Evolutionary conservation across 2,329 filamentous ascomycete species (phyloP), one percentile per base, ranked within the genome.

Genomic region (Monosporascus sp.): DNA sequence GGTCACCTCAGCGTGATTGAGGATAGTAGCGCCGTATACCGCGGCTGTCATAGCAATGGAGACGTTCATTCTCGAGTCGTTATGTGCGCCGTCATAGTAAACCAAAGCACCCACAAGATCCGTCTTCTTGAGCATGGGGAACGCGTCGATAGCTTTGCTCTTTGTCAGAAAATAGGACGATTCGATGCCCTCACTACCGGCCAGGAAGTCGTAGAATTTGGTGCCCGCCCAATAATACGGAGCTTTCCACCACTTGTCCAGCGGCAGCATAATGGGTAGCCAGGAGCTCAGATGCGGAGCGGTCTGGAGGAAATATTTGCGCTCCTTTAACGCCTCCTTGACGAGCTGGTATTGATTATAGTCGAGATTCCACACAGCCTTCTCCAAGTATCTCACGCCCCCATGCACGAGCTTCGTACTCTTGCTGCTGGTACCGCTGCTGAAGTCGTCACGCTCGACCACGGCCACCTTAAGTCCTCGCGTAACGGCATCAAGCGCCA

Each of bases 71-170:
- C 91, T 84, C 20, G 90, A 94, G 70, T 96, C 91, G 66, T 96
- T 96, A 73, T 96, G 91, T 31, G 89, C 89, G 62, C 91, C 91
- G 73, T 96, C 90, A 68, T 95, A 95, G 77, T 96, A 96, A 24
- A 95, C 90, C 64, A 95, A 74, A 54, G 90, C 89, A 56, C 91
- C 91, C 45, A 91, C 81, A 16, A 95, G 76, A 59, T 87, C 84
- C 43, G 88, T 85, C 66, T 84, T 87, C 74, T 90, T 92, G 60
- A 95, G 72, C 90, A 95, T 94, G 7, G 91, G 91, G 67, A 95
- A 95, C 2, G 88, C 88, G 68, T 93, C 89, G 58, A 95, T 77
- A 8, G 90, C 89, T 72, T 93, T 93, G 69, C 87, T 92, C 70
- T 86, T 87, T 24, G 89, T 92, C 65, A 95, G 74, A 69, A 95